Percentiles rank a stretch among this genome's conserved stretches.
These are phyloP conservation scores for Wickerhamiella vanderwaltii DNA, from an alignment of 805 yeast genomes.

Conservation along the genomic window DNA sequence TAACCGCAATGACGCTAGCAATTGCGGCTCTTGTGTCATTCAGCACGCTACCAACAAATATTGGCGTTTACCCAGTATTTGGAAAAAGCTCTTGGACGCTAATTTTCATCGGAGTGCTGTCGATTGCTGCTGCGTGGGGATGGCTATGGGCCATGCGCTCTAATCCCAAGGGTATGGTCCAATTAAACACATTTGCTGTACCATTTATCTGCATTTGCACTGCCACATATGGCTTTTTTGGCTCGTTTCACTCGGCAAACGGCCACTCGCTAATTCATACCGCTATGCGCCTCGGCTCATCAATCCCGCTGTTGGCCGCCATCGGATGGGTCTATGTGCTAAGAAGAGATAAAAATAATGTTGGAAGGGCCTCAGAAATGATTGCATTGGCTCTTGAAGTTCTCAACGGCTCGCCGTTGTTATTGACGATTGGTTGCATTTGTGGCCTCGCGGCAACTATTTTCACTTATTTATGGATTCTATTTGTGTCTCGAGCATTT, in stretches of 20 bases:
- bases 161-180: slow-evolving; percentile 18
- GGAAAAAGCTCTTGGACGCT: slow-evolving; percentile 16
- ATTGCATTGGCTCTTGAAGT: slow-evolving; percentile 29
- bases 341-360: slow-evolving; percentile 15
- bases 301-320: slow-evolving; percentile 17
- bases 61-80: slow-evolving; percentile 17
- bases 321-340: slow-evolving; percentile 17
- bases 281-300: slow-evolving; percentile 17
- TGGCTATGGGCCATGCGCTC: slow-evolving; percentile 19
- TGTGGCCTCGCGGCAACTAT: slow-evolving; percentile 23
- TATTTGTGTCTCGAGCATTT: slow-evolving; percentile 26
- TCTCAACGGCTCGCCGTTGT: slow-evolving; percentile 25
- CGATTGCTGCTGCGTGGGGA: slow-evolving; percentile 12
- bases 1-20: slow-evolving; percentile 18
- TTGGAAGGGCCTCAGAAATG: slow-evolving; percentile 24
- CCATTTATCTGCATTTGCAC: slow-evolving; percentile 15
- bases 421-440: slow-evolving; percentile 24
- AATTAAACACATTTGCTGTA: slow-evolving; percentile 16
- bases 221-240: slow-evolving; percentile 10
- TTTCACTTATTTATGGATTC: slow-evolving; percentile 29
- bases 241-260: slow-evolving; percentile 16
- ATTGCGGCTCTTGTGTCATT: slow-evolving; percentile 18
- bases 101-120: slow-evolving; percentile 12
- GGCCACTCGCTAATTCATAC: slow-evolving; percentile 19
- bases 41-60: slow-evolving; percentile 12